Evolutionary conservation across 2,329 filamentous ascomycete species (phyloP).

Genomic region (Exophiala spinifera): DNA sequence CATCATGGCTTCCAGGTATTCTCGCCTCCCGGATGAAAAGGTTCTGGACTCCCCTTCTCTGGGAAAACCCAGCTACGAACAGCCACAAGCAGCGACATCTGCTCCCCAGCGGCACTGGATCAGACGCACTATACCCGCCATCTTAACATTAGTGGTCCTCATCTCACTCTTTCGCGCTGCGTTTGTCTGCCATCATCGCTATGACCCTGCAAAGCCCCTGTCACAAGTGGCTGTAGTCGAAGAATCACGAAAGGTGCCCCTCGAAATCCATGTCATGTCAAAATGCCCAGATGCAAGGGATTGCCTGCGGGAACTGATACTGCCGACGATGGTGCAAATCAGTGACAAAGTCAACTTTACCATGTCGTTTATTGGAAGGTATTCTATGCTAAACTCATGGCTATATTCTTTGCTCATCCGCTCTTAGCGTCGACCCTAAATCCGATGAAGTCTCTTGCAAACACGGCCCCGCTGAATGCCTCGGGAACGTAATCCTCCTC

Average conservation of each 20-base stretch:
- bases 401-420: slow-evolving; percentile 6
- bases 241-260: slow-evolving; percentile 54
- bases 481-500: slow-evolving; percentile 92
- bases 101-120: slow-evolving; percentile 4
- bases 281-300: slow-evolving; percentile 91
- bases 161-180: slow-evolving; percentile 18
- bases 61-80: background rate
- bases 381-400: slow-evolving; percentile 33
- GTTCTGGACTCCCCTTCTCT: background rate
- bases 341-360: slow-evolving; percentile 85
- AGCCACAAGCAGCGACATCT: background rate
- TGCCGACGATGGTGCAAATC: slow-evolving; percentile 81
- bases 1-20: background rate
- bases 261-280: slow-evolving; percentile 95
- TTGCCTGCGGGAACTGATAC: slow-evolving; percentile 74
- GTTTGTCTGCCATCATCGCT: slow-evolving; percentile 24
- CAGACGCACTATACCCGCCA: slow-evolving; percentile 19
- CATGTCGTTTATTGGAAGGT: slow-evolving; percentile 84
- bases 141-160: slow-evolving; percentile 19
- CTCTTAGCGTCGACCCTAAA: slow-evolving; percentile 57
- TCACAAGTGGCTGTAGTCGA: background rate
- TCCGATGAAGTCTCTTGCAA: slow-evolving; percentile 83
- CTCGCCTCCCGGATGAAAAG: slow-evolving; percentile 5
- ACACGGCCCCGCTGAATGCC: slow-evolving; percentile 85
- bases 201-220: slow-evolving; percentile 9